Evolutionary conservation across 257 asterid species (phyloP), one percentile per base, ranked within the genome.

Genomic region (Leptodermis oblonga): DNA sequence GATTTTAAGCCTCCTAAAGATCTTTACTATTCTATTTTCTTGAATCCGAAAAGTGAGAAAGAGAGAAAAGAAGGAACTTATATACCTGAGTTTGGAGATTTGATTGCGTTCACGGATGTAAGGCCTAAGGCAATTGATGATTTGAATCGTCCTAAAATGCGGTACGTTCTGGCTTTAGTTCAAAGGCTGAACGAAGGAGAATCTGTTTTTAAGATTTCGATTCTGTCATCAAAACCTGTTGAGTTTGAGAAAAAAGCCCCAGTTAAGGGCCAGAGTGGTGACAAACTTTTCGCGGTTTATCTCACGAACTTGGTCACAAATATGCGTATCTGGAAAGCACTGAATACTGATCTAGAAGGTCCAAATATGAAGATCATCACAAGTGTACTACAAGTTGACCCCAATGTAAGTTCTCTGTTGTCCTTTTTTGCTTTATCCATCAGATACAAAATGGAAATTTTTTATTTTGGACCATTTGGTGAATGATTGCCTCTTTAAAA

Each of bases 81-180:
- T 62, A 83, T 83, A 72, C 96, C 94, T 34, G 79, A 77, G 79
- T 7, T 1, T 36, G 87, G 87, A 15, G 96, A 89, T 71, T 76
- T 89, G 36, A 62, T 89, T 37, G 94, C 85, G 56, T n/a, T 89
- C 1, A 81, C 90, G 8, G 82, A 82, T 49, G 82, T 80, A 42
- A 83, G 39, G 53, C 96, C 96, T 12, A 82, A 71, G 67, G 8
- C 84, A 33, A 22, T 76, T 8, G 81, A 76, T 61, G 90, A 89
- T 81, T 72, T 89, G 77, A 70, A 82, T 54, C 74, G 86, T 37
- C 76, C 78, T 14, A 70, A 39, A 15, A 39, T 66, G 31, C 69
- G 83, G 5, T 87, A 83, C 62, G 18, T 52, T 30, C 69, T 85
- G 61, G 94, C 86, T 61, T 12, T 83, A 34, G 82, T 87, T 71